These are phyloP conservation scores for Wickerhamiella alocasiicola DNA, from an alignment of 805 yeast genomes.

Conservation along the genomic window DNA sequence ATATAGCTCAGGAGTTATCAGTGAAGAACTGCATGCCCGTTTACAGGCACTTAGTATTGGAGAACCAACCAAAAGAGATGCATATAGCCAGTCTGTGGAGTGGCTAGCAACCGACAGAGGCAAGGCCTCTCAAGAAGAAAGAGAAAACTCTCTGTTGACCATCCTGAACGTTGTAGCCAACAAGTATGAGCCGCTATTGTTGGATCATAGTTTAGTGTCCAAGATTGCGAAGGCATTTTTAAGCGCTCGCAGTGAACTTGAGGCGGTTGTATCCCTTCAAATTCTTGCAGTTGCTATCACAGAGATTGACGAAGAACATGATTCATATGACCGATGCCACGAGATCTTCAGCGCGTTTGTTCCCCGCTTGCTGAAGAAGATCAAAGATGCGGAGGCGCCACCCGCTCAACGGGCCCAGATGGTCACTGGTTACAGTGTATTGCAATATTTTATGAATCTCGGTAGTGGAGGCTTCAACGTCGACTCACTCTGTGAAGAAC, in stretches of 20 bases:
- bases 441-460: slow-evolving; percentile 23
- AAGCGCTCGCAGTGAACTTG: slow-evolving; percentile 23
- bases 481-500: slow-evolving; percentile 19
- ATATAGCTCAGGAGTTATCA: slow-evolving; percentile 17
- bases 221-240: slow-evolving; percentile 15
- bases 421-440: slow-evolving; percentile 22
- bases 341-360: slow-evolving; percentile 15
- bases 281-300: slow-evolving; percentile 22
- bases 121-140: slow-evolving; percentile 23
- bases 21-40: slow-evolving; percentile 19
- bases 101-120: slow-evolving; percentile 23
- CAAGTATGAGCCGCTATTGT: slow-evolving; percentile 25
- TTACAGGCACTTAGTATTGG: slow-evolving; percentile 15
- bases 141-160: slow-evolving; percentile 26
- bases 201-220: slow-evolving; percentile 18
- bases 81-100: slow-evolving; percentile 21
- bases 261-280: slow-evolving; percentile 24
- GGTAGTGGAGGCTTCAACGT: slow-evolving; percentile 29
- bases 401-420: slow-evolving; percentile 18
- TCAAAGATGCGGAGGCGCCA: slow-evolving; percentile 11
- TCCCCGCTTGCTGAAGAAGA: slow-evolving; percentile 14
- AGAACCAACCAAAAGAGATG: slow-evolving; percentile 11
- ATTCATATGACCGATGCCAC: slow-evolving; percentile 17
- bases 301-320: slow-evolving; percentile 20
- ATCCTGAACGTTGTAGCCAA: slow-evolving; percentile 22